Percentiles rank a stretch among this genome's conserved stretches.
phyloP scores from a whole-genome alignment of 2,329 filamentous ascomycete species.

The Huntiella moniliformis region DNA sequence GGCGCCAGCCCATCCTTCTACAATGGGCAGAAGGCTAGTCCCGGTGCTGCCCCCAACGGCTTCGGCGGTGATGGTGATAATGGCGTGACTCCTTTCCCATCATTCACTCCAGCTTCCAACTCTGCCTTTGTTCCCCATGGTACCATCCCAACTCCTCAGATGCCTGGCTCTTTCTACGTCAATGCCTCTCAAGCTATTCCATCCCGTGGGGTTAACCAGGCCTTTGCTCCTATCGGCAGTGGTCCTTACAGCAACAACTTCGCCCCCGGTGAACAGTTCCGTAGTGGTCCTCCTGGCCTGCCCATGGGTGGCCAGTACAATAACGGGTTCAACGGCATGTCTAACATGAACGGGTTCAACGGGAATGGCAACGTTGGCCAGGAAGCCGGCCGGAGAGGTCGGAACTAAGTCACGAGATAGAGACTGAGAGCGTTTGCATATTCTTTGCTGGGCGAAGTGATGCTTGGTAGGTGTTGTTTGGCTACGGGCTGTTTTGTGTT shows the following conservation, averaged over 20 bases:
- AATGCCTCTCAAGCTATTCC: slow-evolving; percentile 40
- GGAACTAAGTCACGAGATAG: not conserved
- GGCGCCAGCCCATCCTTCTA: slow-evolving; percentile 29
- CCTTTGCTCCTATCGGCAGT: slow-evolving; percentile 28
- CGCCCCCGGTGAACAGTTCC: slow-evolving; percentile 33
- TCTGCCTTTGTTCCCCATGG: slow-evolving; percentile 29
- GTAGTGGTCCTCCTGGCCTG: slow-evolving; percentile 37
- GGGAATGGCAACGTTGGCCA: slow-evolving; percentile 12
- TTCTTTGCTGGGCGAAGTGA: slow-evolving; percentile 5
- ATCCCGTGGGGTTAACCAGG: slow-evolving; percentile 34
- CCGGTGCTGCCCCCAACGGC: slow-evolving; percentile 12
- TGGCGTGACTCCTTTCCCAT: slow-evolving; percentile 27
- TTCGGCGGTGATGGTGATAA: slow-evolving; percentile 26
- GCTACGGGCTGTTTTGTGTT: not conserved
- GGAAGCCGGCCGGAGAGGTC: slow-evolving; percentile 19
- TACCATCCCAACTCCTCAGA: slow-evolving; percentile 25
- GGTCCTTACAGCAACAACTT: slow-evolving; percentile 25
- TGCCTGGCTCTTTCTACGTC: slow-evolving; percentile 30
- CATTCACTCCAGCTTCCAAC: slow-evolving; percentile 30
- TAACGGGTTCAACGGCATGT: slow-evolving; percentile 27
- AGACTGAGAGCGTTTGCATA: not conserved
- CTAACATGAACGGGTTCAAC: slow-evolving; percentile 23
- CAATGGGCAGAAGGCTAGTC: slow-evolving; percentile 25
- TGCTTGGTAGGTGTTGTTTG: not conserved
- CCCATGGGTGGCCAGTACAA: slow-evolving; percentile 18